Evolutionary conservation across 257 asterid genomes (phyloP), one percentile per base, ranked within the genome.

Genomic region (Solanum okadae): DNA sequence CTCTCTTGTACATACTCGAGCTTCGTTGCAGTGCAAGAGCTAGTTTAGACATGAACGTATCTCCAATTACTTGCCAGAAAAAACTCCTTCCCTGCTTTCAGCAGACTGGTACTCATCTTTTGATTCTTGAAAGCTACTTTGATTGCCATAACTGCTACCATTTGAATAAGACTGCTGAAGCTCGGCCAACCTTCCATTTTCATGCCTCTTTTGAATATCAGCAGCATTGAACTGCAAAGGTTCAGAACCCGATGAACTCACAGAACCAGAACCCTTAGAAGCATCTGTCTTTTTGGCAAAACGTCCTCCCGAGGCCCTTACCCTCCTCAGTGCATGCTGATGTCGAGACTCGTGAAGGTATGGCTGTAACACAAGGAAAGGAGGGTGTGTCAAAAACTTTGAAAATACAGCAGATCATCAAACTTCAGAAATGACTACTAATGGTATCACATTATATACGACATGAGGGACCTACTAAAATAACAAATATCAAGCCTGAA

Each of bases 331-430:
- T 29, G 99, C 99, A 87, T 96, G 99, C 91, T 95, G 98, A 90
- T 96, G 99, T 35, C 97, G 93, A n/a, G 99, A 95, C 89, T 95
- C 99, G 5, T 95, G 98, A 76, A 95, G 98, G 88, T 96, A 95
- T 29, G 98, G 98, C 98, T 96, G 95, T 79, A 63, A 56, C 31
- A 79, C 40, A 46, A 63, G 56, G 87, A 79, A 73, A 63, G 25
- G 44, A 88, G 71, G 61, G n/a, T n/a, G 38, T 82, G 10, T 86
- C 37, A 72, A 16, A n/a, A 25, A 35, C 40, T 79, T 72, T 44
- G 40, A 79, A 46, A 27, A 79, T 79, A 15, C 65, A 44, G 40
- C 15, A 78, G 85, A 44, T 9, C 38, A 82, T 82, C 67, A 29
- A 82, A 82, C 84, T 49, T 82, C 70, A 31, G 42, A 46, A 82